phyloP scores from a whole-genome alignment of 371 early-diverging fungal genomes.

The Mucor lusitanicus region DNA sequence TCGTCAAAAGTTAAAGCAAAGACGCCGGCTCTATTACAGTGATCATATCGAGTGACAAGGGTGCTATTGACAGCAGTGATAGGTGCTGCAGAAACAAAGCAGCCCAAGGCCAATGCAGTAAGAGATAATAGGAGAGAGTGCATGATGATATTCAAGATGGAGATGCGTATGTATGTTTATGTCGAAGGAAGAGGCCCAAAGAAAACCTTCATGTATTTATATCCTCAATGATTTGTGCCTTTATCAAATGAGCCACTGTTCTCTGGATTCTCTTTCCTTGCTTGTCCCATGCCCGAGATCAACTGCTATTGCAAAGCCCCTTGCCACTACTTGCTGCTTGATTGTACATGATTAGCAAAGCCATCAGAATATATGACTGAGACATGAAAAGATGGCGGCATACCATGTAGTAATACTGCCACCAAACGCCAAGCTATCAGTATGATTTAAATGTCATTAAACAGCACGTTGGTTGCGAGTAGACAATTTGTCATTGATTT shows the following conservation, averaged over 20 bases:
- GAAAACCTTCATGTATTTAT: not conserved
- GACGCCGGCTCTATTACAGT: slow-evolving; percentile 19
- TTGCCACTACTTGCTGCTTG: not conserved
- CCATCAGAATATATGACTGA: not conserved
- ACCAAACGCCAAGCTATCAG: not conserved
- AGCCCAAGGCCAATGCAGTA: not conserved
- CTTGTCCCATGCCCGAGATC: not conserved
- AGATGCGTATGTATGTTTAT: not conserved
- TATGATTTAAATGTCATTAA: not conserved
- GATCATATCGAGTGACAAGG: not conserved
- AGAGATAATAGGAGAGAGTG: not conserved
- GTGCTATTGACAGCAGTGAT: not conserved
- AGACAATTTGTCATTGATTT: not conserved
- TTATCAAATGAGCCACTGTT: not conserved
- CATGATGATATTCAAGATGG: not conserved
- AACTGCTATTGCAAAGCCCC: not conserved
- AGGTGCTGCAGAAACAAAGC: not conserved
- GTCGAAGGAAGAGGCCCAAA: not conserved
- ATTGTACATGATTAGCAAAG: not conserved
- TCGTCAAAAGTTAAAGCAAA: slow-evolving; percentile 37
- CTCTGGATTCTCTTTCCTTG: not conserved
- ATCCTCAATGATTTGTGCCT: not conserved
- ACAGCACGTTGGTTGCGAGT: not conserved
- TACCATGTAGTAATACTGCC: not conserved
- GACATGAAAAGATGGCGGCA: not conserved